Percentiles rank a stretch among this genome's conserved stretches.
phyloP scores from a whole-genome alignment of 495 filamentous ascomycete genomes.

The Lepraria neglecta region DNA sequence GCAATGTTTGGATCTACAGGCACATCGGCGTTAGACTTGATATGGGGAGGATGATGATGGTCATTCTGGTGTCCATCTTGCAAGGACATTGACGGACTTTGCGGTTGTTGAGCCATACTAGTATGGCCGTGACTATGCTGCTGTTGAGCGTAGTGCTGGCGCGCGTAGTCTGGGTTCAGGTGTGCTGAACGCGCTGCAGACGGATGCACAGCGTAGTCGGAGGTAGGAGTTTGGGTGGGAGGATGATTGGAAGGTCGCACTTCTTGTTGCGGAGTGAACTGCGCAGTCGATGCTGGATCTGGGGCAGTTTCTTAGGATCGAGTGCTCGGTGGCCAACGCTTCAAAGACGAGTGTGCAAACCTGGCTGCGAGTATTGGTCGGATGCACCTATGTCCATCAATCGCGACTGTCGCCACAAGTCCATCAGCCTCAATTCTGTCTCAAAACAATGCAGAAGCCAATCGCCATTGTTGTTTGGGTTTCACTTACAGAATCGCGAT shows the following conservation, averaged over 20 bases:
- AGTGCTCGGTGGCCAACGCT: conserved; percentile 55
- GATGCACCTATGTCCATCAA: conserved; percentile 85
- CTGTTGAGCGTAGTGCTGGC: conserved; percentile 34
- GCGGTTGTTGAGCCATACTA: conserved; percentile 89
- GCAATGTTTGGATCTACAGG: conserved; percentile 99
- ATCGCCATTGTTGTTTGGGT: conserved; percentile 2
- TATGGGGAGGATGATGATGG: conserved; percentile 57
- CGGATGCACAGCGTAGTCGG: conserved; percentile 79
- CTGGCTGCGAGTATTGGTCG: conserved; percentile 91
- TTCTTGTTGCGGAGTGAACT: conserved; percentile 66
- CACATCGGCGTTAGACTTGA: conserved; percentile 89
- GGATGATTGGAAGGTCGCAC: conserved; percentile 59
- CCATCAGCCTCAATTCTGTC: conserved; percentile 12
- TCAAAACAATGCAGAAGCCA: conserved; percentile 2
- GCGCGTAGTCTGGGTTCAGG: conserved; percentile 66
- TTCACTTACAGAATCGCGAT: conserved; percentile 25
- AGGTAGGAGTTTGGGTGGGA: conserved; percentile 74
- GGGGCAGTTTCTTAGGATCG: conserved; percentile 74
- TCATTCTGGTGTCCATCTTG: conserved; percentile 67
- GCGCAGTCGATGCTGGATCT: conserved; percentile 83
- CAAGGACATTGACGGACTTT: conserved; percentile 85
- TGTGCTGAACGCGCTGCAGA: conserved; percentile 66
- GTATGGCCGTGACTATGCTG: conserved; percentile 67
- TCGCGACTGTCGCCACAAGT: conserved; percentile 37
- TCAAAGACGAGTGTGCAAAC: conserved; percentile 82